Evolutionary conservation across 345 rosid species (phyloP).

Genomic region (Barbarea vulgaris): DNA sequence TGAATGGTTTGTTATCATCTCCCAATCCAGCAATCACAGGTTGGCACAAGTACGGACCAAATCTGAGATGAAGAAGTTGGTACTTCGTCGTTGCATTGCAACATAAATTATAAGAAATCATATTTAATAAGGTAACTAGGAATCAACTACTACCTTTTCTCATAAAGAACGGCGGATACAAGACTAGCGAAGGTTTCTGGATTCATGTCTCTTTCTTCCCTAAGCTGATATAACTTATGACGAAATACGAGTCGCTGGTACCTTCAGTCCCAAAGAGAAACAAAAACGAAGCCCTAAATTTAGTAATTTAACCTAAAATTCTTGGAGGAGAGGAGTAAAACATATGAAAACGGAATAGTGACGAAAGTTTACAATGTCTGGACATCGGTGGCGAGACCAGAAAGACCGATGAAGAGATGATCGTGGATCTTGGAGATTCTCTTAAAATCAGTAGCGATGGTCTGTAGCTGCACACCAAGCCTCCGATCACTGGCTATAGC

Average conservation of each 20-base stretch:
- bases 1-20: slow-evolving; percentile 91
- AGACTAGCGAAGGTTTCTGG: slow-evolving; percentile 97
- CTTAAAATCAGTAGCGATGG: slow-evolving; percentile 92
- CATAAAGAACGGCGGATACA: slow-evolving; percentile 89
- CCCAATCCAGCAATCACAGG: slow-evolving; percentile 97
- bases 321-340: not conserved
- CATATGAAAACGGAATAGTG: not conserved
- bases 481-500: slow-evolving; percentile 97
- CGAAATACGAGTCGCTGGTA: slow-evolving; percentile 90
- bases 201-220: slow-evolving; percentile 97
- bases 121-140: not conserved
- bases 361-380: slow-evolving; percentile 63
- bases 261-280: slow-evolving; percentile 47
- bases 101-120: not conserved
- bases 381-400: slow-evolving; percentile 92
- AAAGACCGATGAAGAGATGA: slow-evolving; percentile 77
- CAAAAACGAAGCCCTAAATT: not conserved
- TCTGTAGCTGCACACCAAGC: slow-evolving; percentile 87
- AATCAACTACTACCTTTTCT: slow-evolving; percentile 92
- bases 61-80: slow-evolving; percentile 48
- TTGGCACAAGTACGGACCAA: slow-evolving; percentile 96
- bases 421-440: slow-evolving; percentile 79
- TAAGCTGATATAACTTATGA: slow-evolving; percentile 82
- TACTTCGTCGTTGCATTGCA: not conserved
- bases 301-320: not conserved